A percentile compares a stretch with the other conserved stretches of the same genome.
Evolutionary conservation across 495 filamentous ascomycete genomes (phyloP).

Genomic region (Xylaria intraflava): DNA sequence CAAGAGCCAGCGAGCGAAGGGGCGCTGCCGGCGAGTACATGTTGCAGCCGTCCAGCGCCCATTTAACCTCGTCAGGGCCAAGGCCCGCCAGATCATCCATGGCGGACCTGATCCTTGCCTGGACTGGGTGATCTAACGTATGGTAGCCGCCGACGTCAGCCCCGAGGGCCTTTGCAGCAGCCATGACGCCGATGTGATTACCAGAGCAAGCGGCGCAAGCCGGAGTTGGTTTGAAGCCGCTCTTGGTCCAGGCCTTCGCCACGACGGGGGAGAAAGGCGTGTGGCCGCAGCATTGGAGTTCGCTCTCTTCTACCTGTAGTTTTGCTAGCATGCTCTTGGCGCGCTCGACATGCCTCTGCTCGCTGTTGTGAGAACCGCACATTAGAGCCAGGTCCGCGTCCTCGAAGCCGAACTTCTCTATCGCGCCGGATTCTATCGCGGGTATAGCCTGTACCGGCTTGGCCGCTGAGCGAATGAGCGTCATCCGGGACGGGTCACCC

Average conservation of each 20-base stretch:
- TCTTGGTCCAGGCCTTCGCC: constrained; percentile 11
- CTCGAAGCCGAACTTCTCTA: constrained; percentile 28
- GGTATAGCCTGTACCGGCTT: constrained; percentile 36
- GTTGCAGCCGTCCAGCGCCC: not conserved
- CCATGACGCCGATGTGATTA: constrained; percentile 39
- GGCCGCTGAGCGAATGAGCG: constrained; percentile 35
- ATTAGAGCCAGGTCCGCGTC: constrained; percentile 36
- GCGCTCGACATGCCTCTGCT: constrained; percentile 31
- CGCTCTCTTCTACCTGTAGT: constrained; percentile 17
- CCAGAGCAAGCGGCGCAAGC: constrained; percentile 38
- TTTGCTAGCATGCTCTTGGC: constrained; percentile 31
- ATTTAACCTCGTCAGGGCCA: not conserved
- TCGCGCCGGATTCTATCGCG: constrained; percentile 4
- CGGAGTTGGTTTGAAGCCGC: constrained; percentile 25
- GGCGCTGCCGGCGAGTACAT: not conserved
- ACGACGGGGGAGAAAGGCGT: constrained; percentile 18
- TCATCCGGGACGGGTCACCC: constrained; percentile 33
- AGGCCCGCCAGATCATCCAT: not conserved
- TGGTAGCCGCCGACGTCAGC: constrained; percentile 27
- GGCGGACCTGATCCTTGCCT: not conserved
- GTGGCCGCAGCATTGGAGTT: constrained; percentile 19
- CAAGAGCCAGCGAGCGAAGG: not conserved
- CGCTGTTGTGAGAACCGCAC: constrained; percentile 42
- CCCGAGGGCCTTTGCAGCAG: constrained; percentile 28
- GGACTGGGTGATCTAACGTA: not conserved